Conservation (phyloP, 495 filamentous ascomycete species). For the Penicillium diatomitis region DNA sequence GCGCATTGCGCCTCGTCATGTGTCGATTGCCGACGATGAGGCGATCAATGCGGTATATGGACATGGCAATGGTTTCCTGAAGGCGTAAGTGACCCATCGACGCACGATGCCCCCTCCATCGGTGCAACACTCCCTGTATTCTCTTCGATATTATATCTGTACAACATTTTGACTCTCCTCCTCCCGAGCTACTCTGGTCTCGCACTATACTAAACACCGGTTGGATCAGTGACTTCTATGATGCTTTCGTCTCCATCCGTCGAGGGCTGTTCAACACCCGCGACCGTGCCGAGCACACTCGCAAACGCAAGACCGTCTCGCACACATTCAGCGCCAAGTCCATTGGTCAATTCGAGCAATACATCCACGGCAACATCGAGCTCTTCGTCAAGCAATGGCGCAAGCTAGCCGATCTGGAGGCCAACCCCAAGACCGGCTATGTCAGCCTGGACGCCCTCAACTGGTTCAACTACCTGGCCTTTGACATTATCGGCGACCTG, state of each 20-base stretch:
- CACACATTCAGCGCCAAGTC: slow-evolving; percentile 82
- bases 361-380: slow-evolving; percentile 73
- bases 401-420: slow-evolving; percentile 36
- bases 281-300: slow-evolving; percentile 70
- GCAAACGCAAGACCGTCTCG: slow-evolving; percentile 82
- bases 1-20: slow-evolving; percentile 49
- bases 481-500: slow-evolving; percentile 74
- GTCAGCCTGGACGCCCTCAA: slow-evolving; percentile 66
- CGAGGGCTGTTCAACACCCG: slow-evolving; percentile 88
- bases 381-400: slow-evolving; percentile 69
- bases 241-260: slow-evolving; percentile 81
- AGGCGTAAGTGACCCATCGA: slow-evolving; percentile 41
- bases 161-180: too few relatives aligned
- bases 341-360: slow-evolving; percentile 80
- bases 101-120: too few relatives aligned
- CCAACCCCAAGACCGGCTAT: slow-evolving; percentile 39
- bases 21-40: slow-evolving; percentile 50
- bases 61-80: slow-evolving; percentile 66
- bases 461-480: slow-evolving; percentile 94
- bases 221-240: slow-evolving; percentile 62
- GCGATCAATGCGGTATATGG: slow-evolving; percentile 51
- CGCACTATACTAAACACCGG: not conserved
- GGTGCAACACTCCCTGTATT: too few relatives aligned
- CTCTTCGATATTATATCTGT: too few relatives aligned
- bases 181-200: too few relatives aligned